A percentile compares a stretch with the other conserved stretches of the same genome.
phyloP scores from a whole-genome alignment of 2,329 filamentous ascomycete genomes.

The Myriosclerotinia curreyana region DNA sequence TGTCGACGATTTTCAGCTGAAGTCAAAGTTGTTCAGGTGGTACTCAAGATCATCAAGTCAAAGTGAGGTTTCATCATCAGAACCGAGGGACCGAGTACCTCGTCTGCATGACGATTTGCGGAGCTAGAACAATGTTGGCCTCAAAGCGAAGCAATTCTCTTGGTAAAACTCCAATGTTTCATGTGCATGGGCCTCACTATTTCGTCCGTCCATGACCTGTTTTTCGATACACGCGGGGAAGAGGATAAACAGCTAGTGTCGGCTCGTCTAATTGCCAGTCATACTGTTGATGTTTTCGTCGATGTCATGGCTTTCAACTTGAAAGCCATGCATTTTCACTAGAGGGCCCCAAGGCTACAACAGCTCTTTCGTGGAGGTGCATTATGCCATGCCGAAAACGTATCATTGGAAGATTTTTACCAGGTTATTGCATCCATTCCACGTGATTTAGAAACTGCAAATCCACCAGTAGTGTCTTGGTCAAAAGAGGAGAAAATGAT shows the following conservation, averaged over 20 bases:
- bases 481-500: neutral
- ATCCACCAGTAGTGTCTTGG: neutral
- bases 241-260: neutral
- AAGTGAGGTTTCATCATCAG: conserved; percentile 7
- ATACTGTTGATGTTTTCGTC: neutral
- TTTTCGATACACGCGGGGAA: neutral
- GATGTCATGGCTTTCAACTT: neutral
- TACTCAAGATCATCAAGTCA: neutral
- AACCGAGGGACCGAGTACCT: neutral
- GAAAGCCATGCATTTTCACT: neutral
- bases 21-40: neutral
- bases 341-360: neutral
- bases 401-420: neutral
- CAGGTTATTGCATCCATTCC: neutral
- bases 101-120: neutral
- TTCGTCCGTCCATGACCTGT: neutral
- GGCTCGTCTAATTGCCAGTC: neutral
- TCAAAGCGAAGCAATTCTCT: neutral
- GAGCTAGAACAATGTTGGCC: conserved; percentile 2
- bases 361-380: neutral
- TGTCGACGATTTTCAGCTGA: conserved; percentile 1
- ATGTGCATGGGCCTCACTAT: neutral
- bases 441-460: neutral
- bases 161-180: neutral
- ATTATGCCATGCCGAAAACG: neutral